Evolutionary conservation across 2,329 filamentous ascomycete species (phyloP), one percentile per base, ranked within the genome.

Genomic region (Microcyclospora pomicola): DNA sequence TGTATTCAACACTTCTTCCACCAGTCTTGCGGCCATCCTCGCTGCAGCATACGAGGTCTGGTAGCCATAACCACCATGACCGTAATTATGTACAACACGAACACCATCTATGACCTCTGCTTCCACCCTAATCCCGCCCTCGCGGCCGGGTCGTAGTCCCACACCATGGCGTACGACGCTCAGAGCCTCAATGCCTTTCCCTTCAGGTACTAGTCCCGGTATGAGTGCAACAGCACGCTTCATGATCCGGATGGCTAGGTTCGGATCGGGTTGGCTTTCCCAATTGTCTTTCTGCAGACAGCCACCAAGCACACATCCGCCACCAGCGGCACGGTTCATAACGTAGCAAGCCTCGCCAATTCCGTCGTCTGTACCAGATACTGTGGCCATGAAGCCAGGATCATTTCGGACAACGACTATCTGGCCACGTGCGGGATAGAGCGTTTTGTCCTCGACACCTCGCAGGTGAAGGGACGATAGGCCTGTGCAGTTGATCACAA

Each of bases 401-500:
- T 82, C 76, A 60, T 94, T 93, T 41, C 85, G 69, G 15, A 94
- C 84, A 0, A 94, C 58, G 0, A 92, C 82, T 12, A 83, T 75
- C 61, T 96, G 88, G 4, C 85, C 88, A 2, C 88, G 75, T 1
- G 74, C 78, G 0, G 88, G 87, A 38, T 77, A 70, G 46, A 96
- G 71, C 4, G 69, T 72, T 41, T 64, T 59, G 54, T 96, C 88
- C 59, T 73, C 67, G 0, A 96, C 87, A 29, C 88, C 88, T 7
- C 84, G 85, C 1, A 96, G 73, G 39, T 71, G 77, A 32, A 71
- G 71, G 0, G 86, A 77, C 6, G 79, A 71, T 6, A 96, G 66
- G 0, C 87, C 88, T 0, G 86, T 88, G 49, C 84, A 83, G 56
- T 96, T 96, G 49, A 96, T 65, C 2, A 94, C 64, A 2, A 93